Evolutionary conservation across 2,329 filamentous ascomycete genomes (phyloP), one percentile per base, ranked within the genome.

Genomic region (Botryotinia globosa): DNA sequence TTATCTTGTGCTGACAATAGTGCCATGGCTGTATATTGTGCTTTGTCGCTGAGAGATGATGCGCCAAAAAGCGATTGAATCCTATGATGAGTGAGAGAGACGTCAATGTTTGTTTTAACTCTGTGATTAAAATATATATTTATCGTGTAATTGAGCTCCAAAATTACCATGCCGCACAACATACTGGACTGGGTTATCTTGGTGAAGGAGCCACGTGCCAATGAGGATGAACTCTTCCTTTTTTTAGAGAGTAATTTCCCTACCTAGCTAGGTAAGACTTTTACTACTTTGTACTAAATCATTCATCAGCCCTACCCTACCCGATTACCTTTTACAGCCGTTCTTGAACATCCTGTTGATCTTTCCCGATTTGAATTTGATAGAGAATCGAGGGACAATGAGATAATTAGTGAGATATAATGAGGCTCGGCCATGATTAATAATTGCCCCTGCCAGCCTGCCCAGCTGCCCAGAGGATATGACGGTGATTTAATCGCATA

Each of bases 221-320:
- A 2, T 62, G 59, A 61, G 34, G 58, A 61, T 54, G 5, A 56
- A 18, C 14, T 44, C n/a, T 29, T 20, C 39, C 9, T 54, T n/a
- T 29, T 29, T 25, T 4, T 16, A n/a, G 4, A n/a, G 10, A 54
- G 48, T 54, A n/a, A n/a, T n/a, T 14, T 42, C 39, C 39, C 48
- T 48, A 12, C 45, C 45, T n/a, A 25, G 25, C 48, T 54, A 25
- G 5, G 48, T 54, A 54, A 54, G 48, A 54, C 48, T 54, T 5
- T n/a, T n/a, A n/a, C n/a, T n/a, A n/a, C n/a, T n/a, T n/a, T n/a
- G n/a, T n/a, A 16, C 12, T n/a, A 54, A n/a, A n/a, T n/a, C 32
- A n/a, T 22, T 18, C 18, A 45, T 54, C 64, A 66, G 64, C 64
- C 64, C 64, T 66, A 63, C 64, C 64, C 64, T 66, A 63, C 37